Percentiles rank a stretch among this genome's conserved stretches.
Conservation (phyloP, 352 stramenopile species). For the Pythium sp. region DNA sequence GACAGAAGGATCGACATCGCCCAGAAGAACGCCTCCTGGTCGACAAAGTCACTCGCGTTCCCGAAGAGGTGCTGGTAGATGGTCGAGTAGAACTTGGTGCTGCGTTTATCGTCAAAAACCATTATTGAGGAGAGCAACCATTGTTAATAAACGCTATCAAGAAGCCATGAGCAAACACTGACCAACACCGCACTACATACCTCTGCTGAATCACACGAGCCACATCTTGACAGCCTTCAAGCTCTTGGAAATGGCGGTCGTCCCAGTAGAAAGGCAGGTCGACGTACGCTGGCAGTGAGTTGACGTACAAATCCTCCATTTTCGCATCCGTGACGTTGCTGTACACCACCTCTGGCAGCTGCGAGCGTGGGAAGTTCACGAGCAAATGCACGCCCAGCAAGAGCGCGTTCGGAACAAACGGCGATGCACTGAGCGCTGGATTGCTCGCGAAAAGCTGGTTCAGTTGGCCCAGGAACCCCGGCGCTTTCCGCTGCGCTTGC, state of each 20-base stretch:
- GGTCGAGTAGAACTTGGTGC: constrained; percentile 58
- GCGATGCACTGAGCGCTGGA: constrained; percentile 24
- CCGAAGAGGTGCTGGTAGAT: constrained; percentile 77
- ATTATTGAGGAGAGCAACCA: neutral
- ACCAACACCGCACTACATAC: constrained; percentile 20
- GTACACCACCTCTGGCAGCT: constrained; percentile 22
- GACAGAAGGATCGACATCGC: constrained; percentile 80
- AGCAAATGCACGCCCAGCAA: constrained; percentile 67
- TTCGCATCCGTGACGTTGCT: constrained; percentile 11
- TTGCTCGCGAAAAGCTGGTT: constrained; percentile 44
- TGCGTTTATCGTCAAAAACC: constrained; percentile 19
- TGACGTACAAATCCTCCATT: constrained; percentile 60
- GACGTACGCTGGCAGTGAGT: constrained; percentile 48
- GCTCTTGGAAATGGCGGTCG: constrained; percentile 51
- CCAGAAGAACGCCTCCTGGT: constrained; percentile 71
- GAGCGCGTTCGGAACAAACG: constrained; percentile 65
- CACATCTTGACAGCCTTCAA: constrained; percentile 58
- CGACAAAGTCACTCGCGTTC: constrained; percentile 45
- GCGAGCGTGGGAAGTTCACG: constrained; percentile 43
- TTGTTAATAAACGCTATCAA: constrained; percentile 1
- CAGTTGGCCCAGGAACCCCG: constrained; percentile 59
- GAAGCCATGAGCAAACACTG: constrained; percentile 7
- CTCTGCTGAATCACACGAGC: constrained; percentile 60
- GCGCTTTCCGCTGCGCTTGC: constrained; percentile 56
- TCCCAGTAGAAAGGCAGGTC: constrained; percentile 74